Evolutionary conservation across 768 basidiomycete genomes (phyloP), one percentile per base, ranked within the genome.

Genomic region (Auricularia cornea): DNA sequence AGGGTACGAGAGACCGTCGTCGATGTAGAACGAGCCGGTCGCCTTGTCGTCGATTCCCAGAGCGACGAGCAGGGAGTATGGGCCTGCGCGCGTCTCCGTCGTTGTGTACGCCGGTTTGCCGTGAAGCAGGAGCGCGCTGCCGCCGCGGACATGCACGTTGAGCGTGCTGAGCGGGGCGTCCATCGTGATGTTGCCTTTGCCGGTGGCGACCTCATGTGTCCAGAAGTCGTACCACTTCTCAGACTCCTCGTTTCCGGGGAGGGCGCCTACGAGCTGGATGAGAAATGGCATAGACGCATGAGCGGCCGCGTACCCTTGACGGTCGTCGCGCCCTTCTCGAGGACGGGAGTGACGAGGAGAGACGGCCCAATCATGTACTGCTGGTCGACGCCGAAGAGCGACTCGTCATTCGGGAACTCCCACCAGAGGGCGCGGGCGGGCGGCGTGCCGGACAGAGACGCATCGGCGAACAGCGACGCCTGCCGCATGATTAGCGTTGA

Each of bases 401-500:
- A 63, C 18, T 68, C 66, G 38, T 70, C 64, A 20, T 65, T 61
- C 3, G 67, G 67, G 64, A 73, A 76, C 35, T 72, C 66, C 66
- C 67, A 73, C 68, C 71, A 73, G 6, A 75, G 68, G 5, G 75
- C 68, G 20, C 69, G 68, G 40, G 73, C 54, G 26, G 67, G 67
- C 4, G 75, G 74, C 5, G 70, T 71, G 30, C 68, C 69, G 14
- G 59, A 44, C 32, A 64, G n/a, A 33, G 57, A 62, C 3, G 68
- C 63, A 18, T 48, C 35, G 41, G 35, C 52, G 61, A 31, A 62
- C 20, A 31, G 61, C 61, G 28, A 29, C 52, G 61, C 52, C 44
- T 29, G 52, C 35, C 8, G 8, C 35, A 72, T 89, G 88, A 69
- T 89, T 86, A 56, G 89, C 66, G 3, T 88, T 76, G 16, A 38